Evolutionary conservation across 352 stramenopile species (phyloP).

Genomic region (Phytophthora capsici): DNA sequence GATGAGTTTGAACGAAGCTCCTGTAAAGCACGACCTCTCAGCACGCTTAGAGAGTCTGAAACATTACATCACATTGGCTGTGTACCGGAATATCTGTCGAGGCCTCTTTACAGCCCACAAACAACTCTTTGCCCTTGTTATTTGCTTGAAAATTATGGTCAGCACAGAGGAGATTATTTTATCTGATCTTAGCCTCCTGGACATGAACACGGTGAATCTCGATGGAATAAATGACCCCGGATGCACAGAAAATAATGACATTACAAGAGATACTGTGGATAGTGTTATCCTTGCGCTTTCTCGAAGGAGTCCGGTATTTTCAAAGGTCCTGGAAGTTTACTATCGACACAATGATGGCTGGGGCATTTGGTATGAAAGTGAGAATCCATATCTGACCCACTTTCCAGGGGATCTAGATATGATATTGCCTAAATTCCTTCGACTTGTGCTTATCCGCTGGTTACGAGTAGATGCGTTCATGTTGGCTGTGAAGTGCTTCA

Average conservation of each 20-base stretch:
- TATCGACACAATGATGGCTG: conserved; percentile 47
- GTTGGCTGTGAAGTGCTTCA: conserved; percentile 44
- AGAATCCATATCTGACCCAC: conserved; percentile 43
- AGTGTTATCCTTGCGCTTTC: conserved; percentile 43
- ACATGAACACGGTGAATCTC: conserved; percentile 19
- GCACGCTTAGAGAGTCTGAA: conserved; percentile 51
- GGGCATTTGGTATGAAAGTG: conserved; percentile 45
- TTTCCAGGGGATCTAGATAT: conserved; percentile 47
- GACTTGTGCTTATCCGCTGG: conserved; percentile 67
- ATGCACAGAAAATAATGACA: conserved; percentile 13
- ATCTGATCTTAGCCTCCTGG: conserved; percentile 46
- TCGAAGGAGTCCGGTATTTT: conserved; percentile 27
- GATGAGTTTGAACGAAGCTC: conserved; percentile 54
- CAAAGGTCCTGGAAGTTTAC: conserved; percentile 49
- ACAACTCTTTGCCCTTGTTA: conserved; percentile 66
- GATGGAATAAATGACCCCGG: background rate
- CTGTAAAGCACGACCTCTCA: conserved; percentile 28
- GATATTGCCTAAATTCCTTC: conserved; percentile 48
- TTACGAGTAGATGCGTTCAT: conserved; percentile 61
- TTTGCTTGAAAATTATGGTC: conserved; percentile 64
- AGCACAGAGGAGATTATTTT: conserved; percentile 44
- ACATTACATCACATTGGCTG: conserved; percentile 52
- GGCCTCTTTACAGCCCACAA: conserved; percentile 74
- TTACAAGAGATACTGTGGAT: conserved; percentile 2
- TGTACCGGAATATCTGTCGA: conserved; percentile 77